Evolutionary conservation across 2,329 filamentous ascomycete genomes (phyloP).

Genomic region (Blumeria hordei): DNA sequence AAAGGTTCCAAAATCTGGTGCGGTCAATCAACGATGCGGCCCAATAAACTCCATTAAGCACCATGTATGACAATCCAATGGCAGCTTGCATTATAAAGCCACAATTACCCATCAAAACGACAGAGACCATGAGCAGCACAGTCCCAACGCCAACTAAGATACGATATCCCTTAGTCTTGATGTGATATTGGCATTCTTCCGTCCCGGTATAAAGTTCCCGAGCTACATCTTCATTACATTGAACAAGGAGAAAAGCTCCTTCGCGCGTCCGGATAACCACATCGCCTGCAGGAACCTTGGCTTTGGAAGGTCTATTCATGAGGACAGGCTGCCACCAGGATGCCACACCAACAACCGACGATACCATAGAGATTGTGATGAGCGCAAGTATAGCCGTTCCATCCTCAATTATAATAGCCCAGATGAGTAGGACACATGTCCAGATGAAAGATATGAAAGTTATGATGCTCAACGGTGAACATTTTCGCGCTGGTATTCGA

Average conservation of each 20-base stretch:
- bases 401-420: conserved; percentile 21
- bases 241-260: conserved; percentile 32
- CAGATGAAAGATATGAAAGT: conserved; percentile 25
- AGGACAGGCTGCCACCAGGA: conserved; percentile 32
- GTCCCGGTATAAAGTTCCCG: conserved; percentile 38
- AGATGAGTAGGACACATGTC: conserved; percentile 23
- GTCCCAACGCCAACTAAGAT: conserved; percentile 32
- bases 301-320: conserved; percentile 24
- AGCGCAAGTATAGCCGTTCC: conserved; percentile 28
- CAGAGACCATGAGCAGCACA: conserved; percentile 33
- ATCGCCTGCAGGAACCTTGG: conserved; percentile 25
- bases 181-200: conserved; percentile 32
- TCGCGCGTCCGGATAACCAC: conserved; percentile 36
- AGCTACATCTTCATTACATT: conserved; percentile 32
- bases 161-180: conserved; percentile 22
- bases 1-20: conserved; percentile 30
- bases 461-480: conserved; percentile 29
- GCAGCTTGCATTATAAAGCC: conserved; percentile 34
- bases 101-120: conserved; percentile 37
- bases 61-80: conserved; percentile 30
- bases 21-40: conserved; percentile 15
- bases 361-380: conserved; percentile 25
- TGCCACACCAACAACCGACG: conserved; percentile 29
- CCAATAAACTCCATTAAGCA: conserved; percentile 37
- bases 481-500: conserved; percentile 23